Evolutionary conservation across 2,329 filamentous ascomycete genomes (phyloP), one percentile per base, ranked within the genome.

Genomic region (Acrodontium crateriforme): DNA sequence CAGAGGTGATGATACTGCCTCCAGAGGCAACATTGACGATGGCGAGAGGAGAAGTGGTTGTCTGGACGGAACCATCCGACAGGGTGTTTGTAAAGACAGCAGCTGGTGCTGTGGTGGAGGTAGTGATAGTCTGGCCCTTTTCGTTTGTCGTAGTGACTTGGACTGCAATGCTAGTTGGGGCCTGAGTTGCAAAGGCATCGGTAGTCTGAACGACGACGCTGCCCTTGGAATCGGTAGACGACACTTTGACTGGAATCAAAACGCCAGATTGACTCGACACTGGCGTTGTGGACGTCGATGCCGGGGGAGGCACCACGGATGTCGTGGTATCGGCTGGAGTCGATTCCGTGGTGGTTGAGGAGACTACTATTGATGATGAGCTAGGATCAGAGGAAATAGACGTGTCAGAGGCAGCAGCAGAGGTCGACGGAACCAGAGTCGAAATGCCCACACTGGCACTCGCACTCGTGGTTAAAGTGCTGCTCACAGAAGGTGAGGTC

Each of bases 31-130:
- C 39, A 9, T 41, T 31, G 33, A 62, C 51, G 28, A 54, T 59
- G 5, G 48, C 46, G 2, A 53, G 34, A 3, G 47, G 53, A 4
- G 55, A 54, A 14, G 54, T 51, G 4, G 50, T 42, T 2, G 53
- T 53, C 6, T 55, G 35, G 19, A 50, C 50, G 16, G 41, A 36
- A 36, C 60, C 59, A 8, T 42, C 27, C 19, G 36, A 30, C 42
- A 62, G 49, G 24, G 60, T 63, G n/a, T 41, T 47, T 3, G 50
- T 52, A 9, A 60, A 37, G 3, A 59, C 44, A 9, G 42, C 46
- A 29, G 58, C 53, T 2, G 52, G 54, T 24, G 54, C 55, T 12
- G 49, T 53, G 18, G 56, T 45, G 21, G 56, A 46, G 27, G 52
- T 46, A 8, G 45, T 49, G 25, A 49, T 29, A 9, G 44, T 40